Percentiles rank a stretch among this genome's conserved stretches.
These are phyloP conservation scores for Radiomyces spectabilis DNA, from an alignment of 192 early-diverging fungal genomes.

Conservation along the genomic window DNA sequence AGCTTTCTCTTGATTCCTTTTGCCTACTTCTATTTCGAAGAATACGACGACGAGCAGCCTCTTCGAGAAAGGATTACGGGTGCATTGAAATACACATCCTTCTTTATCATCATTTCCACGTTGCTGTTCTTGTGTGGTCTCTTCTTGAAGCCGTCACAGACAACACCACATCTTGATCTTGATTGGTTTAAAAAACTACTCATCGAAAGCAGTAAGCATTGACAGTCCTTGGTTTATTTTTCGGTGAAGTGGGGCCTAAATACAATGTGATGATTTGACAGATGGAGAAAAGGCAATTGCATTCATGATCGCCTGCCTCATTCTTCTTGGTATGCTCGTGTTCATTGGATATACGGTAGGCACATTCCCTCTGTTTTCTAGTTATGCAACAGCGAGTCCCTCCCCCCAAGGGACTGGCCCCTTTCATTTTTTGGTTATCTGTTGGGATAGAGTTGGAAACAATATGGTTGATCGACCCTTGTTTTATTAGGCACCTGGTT, in stretches of 20 bases:
- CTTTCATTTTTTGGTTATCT: too few species aligned
- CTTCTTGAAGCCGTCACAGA: constrained; percentile 33
- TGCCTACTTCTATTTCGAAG: constrained; percentile 57
- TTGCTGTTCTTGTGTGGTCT: constrained; percentile 41
- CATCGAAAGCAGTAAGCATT: constrained; percentile 34
- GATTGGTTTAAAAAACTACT: constrained; percentile 46
- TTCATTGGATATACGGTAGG: constrained; percentile 50
- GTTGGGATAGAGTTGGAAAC: too few species aligned
- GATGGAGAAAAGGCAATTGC: constrained; percentile 34
- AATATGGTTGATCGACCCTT: too few species aligned
- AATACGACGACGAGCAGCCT: constrained; percentile 36
- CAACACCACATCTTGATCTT: constrained; percentile 28
- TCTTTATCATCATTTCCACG: constrained; percentile 41
- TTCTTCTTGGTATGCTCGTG: constrained; percentile 42
- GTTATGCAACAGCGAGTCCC: too few species aligned
- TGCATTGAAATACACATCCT: constrained; percentile 48
- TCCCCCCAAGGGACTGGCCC: too few species aligned
- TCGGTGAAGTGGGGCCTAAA: too few species aligned
- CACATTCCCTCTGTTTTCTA: too few species aligned
- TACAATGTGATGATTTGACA: constrained; percentile 3
- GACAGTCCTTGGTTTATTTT: too few species aligned
- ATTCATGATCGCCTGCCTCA: constrained; percentile 40
- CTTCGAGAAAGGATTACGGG: constrained; percentile 25
- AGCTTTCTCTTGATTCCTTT: constrained; percentile 48
- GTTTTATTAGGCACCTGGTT: constrained; percentile 24